These are phyloP conservation scores for Zymoseptoria crescenta DNA, from an alignment of 2,329 filamentous ascomycete species.

Conservation along the genomic window DNA sequence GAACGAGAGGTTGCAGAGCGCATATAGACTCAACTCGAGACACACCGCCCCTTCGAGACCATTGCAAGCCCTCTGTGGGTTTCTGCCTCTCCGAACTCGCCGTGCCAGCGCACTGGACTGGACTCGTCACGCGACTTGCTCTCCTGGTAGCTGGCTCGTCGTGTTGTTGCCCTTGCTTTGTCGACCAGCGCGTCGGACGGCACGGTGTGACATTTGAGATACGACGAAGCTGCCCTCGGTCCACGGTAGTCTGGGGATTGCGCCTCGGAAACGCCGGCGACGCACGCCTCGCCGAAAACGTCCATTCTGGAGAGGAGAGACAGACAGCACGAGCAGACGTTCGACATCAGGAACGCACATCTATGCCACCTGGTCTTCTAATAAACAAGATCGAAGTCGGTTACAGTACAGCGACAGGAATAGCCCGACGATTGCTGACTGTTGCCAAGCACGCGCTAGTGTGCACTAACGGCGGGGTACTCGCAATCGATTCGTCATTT, in stretches of 20 bases:
- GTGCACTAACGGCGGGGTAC: not conserved
- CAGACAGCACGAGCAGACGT: not conserved
- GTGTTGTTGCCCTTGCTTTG: slow-evolving; percentile 10
- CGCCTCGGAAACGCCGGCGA: not conserved
- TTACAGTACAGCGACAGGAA: too few species aligned
- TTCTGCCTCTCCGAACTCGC: slow-evolving; percentile 4
- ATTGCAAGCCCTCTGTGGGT: slow-evolving; percentile 13
- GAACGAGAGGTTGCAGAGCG: slow-evolving; percentile 11
- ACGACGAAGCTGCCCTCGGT: slow-evolving; percentile 5
- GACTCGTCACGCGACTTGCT: slow-evolving; percentile 8
- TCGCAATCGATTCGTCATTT: not conserved
- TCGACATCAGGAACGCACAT: not conserved
- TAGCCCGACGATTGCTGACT: not conserved
- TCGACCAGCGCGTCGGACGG: slow-evolving; percentile 7
- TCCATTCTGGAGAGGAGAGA: not conserved
- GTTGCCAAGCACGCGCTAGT: not conserved
- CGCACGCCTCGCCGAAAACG: not conserved
- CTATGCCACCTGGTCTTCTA: not conserved
- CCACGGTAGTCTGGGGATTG: not conserved
- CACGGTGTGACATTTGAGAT: slow-evolving; percentile 12
- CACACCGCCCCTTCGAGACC: slow-evolving; percentile 12
- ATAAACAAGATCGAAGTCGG: not conserved
- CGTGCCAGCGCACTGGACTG: slow-evolving; percentile 6
- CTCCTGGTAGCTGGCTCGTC: slow-evolving; percentile 9
- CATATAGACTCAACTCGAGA: slow-evolving; percentile 13